Conservation (phyloP, 768 basidiomycete genomes). For the Agaricus subrufescens region DNA sequence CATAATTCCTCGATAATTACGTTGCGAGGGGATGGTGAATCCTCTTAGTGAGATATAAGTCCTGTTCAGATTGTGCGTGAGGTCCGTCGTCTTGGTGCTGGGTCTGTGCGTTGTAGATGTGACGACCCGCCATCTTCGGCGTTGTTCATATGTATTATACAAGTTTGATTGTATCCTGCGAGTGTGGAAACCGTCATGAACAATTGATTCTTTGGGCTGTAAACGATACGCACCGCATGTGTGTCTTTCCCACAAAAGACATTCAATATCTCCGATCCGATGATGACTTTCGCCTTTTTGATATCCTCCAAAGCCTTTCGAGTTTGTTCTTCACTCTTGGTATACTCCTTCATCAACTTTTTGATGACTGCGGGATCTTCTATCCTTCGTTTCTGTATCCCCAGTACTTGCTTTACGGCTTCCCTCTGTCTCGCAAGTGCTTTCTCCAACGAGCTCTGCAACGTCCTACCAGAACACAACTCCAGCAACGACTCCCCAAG, state of each 20-base stretch:
- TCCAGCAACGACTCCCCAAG: neutral
- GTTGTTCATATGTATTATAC: no score
- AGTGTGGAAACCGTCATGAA: neutral
- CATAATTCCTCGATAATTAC: slow-evolving; percentile 5
- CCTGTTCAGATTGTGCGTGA: neutral
- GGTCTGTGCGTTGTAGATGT: slow-evolving; percentile 9
- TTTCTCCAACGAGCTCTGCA: neutral
- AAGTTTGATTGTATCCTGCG: neutral
- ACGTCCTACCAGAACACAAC: neutral
- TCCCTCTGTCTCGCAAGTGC: slow-evolving; percentile 2
- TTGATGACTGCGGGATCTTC: neutral
- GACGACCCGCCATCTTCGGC: no score
- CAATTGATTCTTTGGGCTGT: neutral
- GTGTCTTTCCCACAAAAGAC: neutral
- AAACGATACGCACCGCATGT: neutral
- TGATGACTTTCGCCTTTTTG: neutral
- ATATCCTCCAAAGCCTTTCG: slow-evolving; percentile 1
- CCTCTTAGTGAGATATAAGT: neutral
- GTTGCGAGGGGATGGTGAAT: slow-evolving; percentile 1
- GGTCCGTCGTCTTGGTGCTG: slow-evolving; percentile 13
- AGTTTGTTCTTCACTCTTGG: neutral
- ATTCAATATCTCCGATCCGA: neutral
- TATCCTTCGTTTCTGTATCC: neutral
- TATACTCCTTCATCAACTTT: slow-evolving; percentile 5
- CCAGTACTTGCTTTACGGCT: neutral